Conservation (phyloP, 2,329 filamentous ascomycete genomes). For the Aspergillus neotritici region DNA sequence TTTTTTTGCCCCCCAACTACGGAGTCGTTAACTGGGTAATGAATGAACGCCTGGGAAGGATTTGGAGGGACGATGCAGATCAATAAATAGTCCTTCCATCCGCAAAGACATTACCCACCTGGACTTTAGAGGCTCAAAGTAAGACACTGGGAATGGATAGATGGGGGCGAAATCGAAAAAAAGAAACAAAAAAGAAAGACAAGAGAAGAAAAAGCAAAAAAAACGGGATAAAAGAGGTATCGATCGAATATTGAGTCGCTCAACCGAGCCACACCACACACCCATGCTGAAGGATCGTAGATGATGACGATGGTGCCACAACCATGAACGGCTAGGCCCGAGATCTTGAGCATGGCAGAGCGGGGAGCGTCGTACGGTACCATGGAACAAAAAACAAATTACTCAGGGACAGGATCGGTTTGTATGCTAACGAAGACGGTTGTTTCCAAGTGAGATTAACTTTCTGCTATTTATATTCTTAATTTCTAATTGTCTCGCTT, state of each 20-base stretch:
- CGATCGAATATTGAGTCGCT: not conserved
- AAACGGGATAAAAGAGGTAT: not conserved
- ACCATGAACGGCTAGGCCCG: conserved; percentile 20
- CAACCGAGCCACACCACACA: not conserved
- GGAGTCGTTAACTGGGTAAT: too few relatives aligned
- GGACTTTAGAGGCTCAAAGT: too few relatives aligned
- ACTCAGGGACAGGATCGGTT: conserved; percentile 10
- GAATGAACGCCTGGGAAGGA: too few relatives aligned
- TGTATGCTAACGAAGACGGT: not conserved
- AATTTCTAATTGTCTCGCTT: conserved; percentile 2
- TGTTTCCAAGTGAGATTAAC: conserved; percentile 1
- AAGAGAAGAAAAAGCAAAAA: conserved; percentile 1
- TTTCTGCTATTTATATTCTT: conserved; percentile 9
- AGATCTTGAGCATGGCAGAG: conserved; percentile 24
- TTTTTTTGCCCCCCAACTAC: too few relatives aligned
- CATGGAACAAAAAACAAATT: conserved; percentile 15
- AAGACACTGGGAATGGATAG: too few relatives aligned
- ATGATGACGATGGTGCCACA: conserved; percentile 17
- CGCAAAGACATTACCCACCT: too few relatives aligned
- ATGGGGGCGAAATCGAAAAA: not conserved
- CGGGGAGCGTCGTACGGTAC: conserved; percentile 19
- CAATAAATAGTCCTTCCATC: too few relatives aligned
- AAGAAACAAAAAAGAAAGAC: not conserved
- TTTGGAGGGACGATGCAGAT: too few relatives aligned
- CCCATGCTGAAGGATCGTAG: conserved; percentile 4